Base-by-base conservation (phyloP, 2,329 filamentous ascomycete genomes). In the Phialophora macrospora region DNA sequence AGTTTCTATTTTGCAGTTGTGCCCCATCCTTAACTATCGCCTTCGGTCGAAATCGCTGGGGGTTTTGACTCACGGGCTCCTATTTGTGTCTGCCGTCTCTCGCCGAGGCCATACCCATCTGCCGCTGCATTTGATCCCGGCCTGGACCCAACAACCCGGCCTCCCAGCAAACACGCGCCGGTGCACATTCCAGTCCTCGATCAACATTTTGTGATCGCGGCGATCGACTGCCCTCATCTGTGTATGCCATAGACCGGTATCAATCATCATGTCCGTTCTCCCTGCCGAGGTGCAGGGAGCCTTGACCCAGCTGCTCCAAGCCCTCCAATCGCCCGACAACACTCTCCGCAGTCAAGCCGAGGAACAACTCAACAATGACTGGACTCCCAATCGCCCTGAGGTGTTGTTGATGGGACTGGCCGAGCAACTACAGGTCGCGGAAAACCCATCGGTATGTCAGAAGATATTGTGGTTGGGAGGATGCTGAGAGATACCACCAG, bases 351-450 rank as follows among this genome's bases (percentile, higher is more conserved):
- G 90, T 32, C 88, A 92, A 78, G 94, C 94, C 60, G 95, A 99
- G 80, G 92, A 96, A 71, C 90, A 93, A 77, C 83, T 99, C 69
- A 91, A 92, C 78, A 91, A 87, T 79, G 93, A 93, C 83, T 99
- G 95, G 95, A 90, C 93, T 41, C 82, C 83, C 68, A 85, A 87
- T 64, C 87, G 90, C 67, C 93, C 95, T 41, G 93, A 97, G 74
- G 85, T 96, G 73, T 84, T 98, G 72, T 82, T 99, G 76, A 95
- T 98, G 90, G 95, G 93, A 71, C 82, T 99, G 73, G 93, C 90
- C 48, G 95, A 98, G 81, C 94, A 98, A 80, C 88, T 97, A 73
- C 88, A 91, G 74, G 88, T 85, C 70, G 88, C 90, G n/a, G 86
- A 87, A 72, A 88, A 94, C 75, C 82, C 87, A 72, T 83, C 86